phyloP scores from a whole-genome alignment of 2,329 filamentous ascomycete species.

The Fusarium marasasianum region DNA sequence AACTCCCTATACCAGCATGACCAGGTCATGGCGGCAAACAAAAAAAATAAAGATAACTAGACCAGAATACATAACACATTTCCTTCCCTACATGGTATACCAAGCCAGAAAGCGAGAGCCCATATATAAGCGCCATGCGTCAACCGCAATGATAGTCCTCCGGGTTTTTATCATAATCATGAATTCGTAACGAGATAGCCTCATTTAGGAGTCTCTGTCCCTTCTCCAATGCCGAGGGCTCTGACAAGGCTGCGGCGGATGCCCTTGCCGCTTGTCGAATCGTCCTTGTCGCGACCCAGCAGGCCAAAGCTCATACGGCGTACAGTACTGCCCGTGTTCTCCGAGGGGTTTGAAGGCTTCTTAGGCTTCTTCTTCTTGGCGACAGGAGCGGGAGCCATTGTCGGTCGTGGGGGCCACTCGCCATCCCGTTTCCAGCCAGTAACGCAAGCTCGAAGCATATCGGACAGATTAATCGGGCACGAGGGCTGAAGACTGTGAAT shows the following conservation, averaged over 20 bases:
- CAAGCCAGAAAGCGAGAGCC: constrained; percentile 7
- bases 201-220: constrained; percentile 28
- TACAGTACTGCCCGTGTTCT: constrained; percentile 43
- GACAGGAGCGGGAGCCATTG: constrained; percentile 50
- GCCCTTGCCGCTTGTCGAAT: constrained; percentile 49
- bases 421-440: constrained; percentile 92
- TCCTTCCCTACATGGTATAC: constrained; percentile 10
- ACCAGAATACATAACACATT: constrained; percentile 1
- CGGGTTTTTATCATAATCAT: constrained; percentile 31
- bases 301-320: constrained; percentile 61
- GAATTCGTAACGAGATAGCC: constrained; percentile 16
- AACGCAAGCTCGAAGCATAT: constrained; percentile 83
- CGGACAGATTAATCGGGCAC: constrained; percentile 86
- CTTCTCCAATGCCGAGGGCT: constrained; percentile 54
- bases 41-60: constrained; percentile 6
- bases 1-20: constrained; percentile 21
- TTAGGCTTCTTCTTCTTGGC: constrained; percentile 53
- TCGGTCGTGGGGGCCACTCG: constrained; percentile 80
- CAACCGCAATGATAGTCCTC: constrained; percentile 18
- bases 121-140: constrained; percentile 31
- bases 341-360: constrained; percentile 32
- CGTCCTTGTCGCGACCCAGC: constrained; percentile 53
- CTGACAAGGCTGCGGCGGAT: constrained; percentile 58
- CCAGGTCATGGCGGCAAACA: background rate
- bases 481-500: constrained; percentile 81